Evolutionary conservation across 805 yeast genomes (phyloP), one percentile per base, ranked within the genome.

Genomic region (Saccharomycopsis malanga): DNA sequence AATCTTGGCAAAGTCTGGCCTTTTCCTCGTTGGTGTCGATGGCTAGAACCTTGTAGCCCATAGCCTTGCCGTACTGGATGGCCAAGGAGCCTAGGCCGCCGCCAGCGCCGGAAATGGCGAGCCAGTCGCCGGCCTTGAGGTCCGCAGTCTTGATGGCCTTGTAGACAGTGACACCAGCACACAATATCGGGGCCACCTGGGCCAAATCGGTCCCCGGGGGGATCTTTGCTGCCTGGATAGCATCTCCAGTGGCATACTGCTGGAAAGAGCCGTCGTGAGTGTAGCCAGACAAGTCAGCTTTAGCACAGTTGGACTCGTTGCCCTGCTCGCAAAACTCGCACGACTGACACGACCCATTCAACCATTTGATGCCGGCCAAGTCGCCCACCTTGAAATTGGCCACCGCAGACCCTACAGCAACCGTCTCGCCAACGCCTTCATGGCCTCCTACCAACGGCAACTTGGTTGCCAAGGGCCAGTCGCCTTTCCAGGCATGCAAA

Each of bases 181-280:
- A 77, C 54, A 77, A 65, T 48, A 77, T 70, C 29, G 82, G 82
- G 10, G 94, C 79, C 47, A 79, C 76, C 50, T 69, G 70, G 32
- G 89, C 88, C 57, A 85, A 73, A 60, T 87, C 87, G 24, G 83
- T 69, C 43, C 79, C 83, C 58, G 73, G 60, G 41, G 93, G 87
- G 56, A 86, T 76, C 53, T 72, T 69, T n/a, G 94, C 93, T 27
- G 93, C 94, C 61, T 85, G 93, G 42, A 82, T 72, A 22, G 91
- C 88, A 64, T 85, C 88, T 30, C 89, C 94, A 37, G 89, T 79
- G 32, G 89, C 91, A 62, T 83, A 86, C 67, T 86, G 86, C 66
- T 87, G 94, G 79, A 87, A 85, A 17, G 93, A 78, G 53, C 95
- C 81, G 55, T 74, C 78, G 53, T 72, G 77, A 12, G 77, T 72